phyloP scores from a whole-genome alignment of 495 filamentous ascomycete genomes.

The Lasiosphaeriaceae sp. region DNA sequence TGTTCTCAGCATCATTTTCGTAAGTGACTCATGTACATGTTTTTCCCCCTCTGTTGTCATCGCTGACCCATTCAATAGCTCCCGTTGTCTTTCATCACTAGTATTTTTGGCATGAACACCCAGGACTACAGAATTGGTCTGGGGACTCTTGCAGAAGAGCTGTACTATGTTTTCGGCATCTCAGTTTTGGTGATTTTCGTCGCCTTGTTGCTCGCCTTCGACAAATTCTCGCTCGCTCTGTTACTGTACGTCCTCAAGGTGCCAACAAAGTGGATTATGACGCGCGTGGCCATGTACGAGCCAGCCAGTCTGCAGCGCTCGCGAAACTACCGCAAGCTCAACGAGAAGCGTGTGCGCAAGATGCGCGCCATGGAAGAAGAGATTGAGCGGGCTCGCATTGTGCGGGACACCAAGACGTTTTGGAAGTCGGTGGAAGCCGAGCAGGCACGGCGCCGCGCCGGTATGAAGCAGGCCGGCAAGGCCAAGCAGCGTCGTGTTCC shows the following conservation, averaged over 20 bases:
- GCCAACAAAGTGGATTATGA: constrained; percentile 12
- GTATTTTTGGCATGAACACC: constrained; percentile 17
- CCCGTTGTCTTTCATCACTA: constrained; percentile 12
- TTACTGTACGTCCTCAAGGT: constrained; percentile 16
- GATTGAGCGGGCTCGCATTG: constrained; percentile 10
- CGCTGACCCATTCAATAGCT: background rate
- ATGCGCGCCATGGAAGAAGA: constrained; percentile 14
- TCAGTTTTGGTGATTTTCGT: constrained; percentile 14
- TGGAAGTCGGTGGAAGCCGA: constrained; percentile 14
- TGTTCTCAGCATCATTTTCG: constrained; percentile 13
- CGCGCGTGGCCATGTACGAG: constrained; percentile 9
- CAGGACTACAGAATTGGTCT: constrained; percentile 15
- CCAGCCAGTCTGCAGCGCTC: constrained; percentile 5
- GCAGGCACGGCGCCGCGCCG: constrained; percentile 1
- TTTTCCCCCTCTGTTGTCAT: background rate
- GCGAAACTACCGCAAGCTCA: constrained; percentile 8
- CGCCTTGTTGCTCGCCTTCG: constrained; percentile 12
- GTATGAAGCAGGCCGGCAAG: background rate
- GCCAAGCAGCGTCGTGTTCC: background rate
- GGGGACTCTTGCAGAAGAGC: constrained; percentile 7
- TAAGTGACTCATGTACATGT: background rate
- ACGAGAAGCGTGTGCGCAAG: constrained; percentile 10
- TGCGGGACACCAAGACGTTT: constrained; percentile 14
- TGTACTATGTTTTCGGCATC: constrained; percentile 14
- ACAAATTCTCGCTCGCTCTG: constrained; percentile 17